Percentiles rank a stretch among this genome's conserved stretches.
Conservation (phyloP, 257 asterid genomes). For the Solanum chiquidenum region DNA sequence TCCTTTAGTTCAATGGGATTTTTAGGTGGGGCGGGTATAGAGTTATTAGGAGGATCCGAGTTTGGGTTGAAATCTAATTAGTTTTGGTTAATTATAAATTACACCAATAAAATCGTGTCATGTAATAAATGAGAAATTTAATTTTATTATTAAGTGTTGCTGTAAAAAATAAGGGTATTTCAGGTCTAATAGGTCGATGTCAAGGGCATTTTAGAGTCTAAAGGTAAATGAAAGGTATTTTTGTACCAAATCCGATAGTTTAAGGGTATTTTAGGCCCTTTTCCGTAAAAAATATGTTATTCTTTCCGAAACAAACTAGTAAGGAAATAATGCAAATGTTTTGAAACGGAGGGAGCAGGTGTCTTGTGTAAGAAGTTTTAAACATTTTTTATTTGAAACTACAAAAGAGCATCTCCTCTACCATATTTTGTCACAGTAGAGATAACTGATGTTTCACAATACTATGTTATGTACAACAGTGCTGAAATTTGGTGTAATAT, state of each 20-base stretch:
- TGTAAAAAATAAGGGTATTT: too few species aligned
- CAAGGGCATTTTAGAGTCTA: fast-evolving
- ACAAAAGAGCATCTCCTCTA: not conserved
- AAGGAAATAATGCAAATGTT: not conserved
- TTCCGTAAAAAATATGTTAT: not conserved
- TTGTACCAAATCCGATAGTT: too few species aligned
- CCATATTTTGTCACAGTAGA: not conserved
- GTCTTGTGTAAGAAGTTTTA: not conserved
- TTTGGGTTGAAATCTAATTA: not conserved
- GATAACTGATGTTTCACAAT: not conserved
- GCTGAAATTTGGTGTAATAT: not conserved
- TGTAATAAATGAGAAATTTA: too few species aligned
- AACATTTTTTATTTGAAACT: too few species aligned
- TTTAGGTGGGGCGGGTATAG: too few species aligned
- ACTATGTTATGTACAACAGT: not conserved
- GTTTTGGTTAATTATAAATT: too few species aligned
- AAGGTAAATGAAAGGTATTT: fast-evolving
- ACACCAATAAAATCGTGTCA: too few species aligned
- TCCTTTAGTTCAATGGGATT: too few species aligned
- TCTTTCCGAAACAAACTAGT: not conserved
- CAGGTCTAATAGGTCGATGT: too few species aligned
- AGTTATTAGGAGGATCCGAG: too few species aligned
- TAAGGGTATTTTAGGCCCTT: too few species aligned
- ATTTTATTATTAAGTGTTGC: too few species aligned
- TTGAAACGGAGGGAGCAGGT: not conserved